phyloP scores from a whole-genome alignment of 768 basidiomycete species.

The Phaffia tasmanica region DNA sequence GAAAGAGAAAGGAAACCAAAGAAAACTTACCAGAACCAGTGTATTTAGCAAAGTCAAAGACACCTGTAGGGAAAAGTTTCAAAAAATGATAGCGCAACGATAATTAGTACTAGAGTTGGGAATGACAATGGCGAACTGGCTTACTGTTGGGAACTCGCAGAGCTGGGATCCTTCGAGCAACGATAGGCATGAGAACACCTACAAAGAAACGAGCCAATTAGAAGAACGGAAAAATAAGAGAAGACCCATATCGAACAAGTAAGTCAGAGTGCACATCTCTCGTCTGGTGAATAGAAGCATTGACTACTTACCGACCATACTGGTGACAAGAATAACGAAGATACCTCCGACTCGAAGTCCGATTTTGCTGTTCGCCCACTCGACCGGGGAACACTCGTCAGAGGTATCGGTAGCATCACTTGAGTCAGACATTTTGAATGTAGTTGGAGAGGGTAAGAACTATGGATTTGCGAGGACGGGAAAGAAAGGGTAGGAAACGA shows the following conservation, averaged over 20 bases:
- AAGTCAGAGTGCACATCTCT: not conserved
- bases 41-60: conserved; percentile 22
- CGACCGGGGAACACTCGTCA: no score
- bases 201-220: not conserved
- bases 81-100: no score
- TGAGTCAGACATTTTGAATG: no score
- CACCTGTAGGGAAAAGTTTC: not conserved
- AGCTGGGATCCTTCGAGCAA: conserved; percentile 41
- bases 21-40: not conserved
- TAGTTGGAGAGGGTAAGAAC: no score
- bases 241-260: not conserved
- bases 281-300: not conserved
- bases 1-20: no score
- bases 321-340: conserved; percentile 17
- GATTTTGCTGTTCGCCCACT: not conserved
- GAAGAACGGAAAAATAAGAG: not conserved
- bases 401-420: no score
- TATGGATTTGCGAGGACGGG: no score
- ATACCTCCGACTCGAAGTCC: conserved; percentile 16
- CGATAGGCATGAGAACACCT: conserved; percentile 17
- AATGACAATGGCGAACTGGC: no score
- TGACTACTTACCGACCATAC: not conserved
- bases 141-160: conserved; percentile 31
- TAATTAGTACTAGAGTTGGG: no score
- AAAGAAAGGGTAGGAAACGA: no score